These are phyloP conservation scores for Vitis amurensis DNA, from an alignment of 164 flowering plant genomes.

Conservation along the genomic window DNA sequence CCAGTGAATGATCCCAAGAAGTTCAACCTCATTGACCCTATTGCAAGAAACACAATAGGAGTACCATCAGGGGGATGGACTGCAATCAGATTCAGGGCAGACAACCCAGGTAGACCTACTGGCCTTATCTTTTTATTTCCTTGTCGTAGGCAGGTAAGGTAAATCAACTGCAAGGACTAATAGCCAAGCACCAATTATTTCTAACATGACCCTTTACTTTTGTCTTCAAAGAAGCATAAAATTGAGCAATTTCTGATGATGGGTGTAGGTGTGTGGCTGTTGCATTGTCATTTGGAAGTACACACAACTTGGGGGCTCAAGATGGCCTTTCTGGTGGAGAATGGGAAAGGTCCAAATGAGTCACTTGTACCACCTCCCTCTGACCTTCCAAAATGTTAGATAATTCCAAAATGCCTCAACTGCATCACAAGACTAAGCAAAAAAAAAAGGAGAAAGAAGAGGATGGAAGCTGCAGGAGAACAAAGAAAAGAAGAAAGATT, in stretches of 20 bases:
- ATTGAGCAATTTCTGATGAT: too few relatives aligned
- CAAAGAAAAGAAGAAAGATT: too few relatives aligned
- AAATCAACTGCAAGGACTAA: too few relatives aligned
- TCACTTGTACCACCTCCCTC: constrained; percentile 43
- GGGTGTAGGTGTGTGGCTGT: constrained; percentile 44
- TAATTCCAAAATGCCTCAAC: too few relatives aligned
- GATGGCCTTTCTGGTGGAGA: constrained; percentile 50
- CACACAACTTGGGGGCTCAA: constrained; percentile 58
- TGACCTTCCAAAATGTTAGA: constrained; percentile 44
- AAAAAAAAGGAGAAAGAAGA: too few relatives aligned
- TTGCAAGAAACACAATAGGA: constrained; percentile 43
- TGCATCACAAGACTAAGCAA: too few relatives aligned
- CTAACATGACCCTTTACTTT: too few relatives aligned
- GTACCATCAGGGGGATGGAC: constrained; percentile 54
- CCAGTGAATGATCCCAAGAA: constrained; percentile 27
- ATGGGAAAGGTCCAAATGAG: constrained; percentile 43
- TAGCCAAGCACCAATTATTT: too few relatives aligned
- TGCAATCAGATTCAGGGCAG: constrained; percentile 54
- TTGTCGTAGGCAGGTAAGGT: too few relatives aligned
- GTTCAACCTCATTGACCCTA: constrained; percentile 52
- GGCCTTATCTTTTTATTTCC: too few relatives aligned
- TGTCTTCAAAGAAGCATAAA: background rate
- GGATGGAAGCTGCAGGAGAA: too few relatives aligned
- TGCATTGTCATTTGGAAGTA: constrained; percentile 57
- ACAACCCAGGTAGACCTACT: constrained; percentile 49